These are phyloP conservation scores for Beta vulgaris DNA, from an alignment of 148 eudicot genomes.

Conservation along the genomic window DNA sequence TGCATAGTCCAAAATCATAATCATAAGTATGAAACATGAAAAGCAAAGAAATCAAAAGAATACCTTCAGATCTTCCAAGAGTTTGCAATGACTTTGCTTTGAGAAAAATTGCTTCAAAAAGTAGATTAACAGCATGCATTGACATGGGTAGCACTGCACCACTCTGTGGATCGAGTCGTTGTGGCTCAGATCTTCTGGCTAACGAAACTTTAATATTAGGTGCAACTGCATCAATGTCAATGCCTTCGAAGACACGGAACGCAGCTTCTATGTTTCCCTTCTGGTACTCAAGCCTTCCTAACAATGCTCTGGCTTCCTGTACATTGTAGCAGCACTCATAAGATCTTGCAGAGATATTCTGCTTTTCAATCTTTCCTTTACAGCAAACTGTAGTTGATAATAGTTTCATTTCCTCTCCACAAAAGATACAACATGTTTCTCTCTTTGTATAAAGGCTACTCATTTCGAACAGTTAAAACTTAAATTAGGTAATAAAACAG, in stretches of 20 bases:
- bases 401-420: conserved; percentile 1
- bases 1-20: background rate
- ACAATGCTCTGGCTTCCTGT: conserved; percentile 87
- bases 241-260: conserved; percentile 82
- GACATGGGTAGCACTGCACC: conserved; percentile 62
- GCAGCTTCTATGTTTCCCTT: conserved; percentile 87
- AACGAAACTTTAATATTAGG: conserved; percentile 61
- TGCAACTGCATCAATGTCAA: conserved; percentile 60
- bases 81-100: conserved; percentile 70
- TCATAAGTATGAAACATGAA: background rate
- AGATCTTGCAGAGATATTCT: conserved; percentile 1
- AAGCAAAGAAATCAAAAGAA: conserved; percentile 1
- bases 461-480: background rate
- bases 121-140: conserved; percentile 74
- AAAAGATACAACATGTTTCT: background rate
- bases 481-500: background rate
- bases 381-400: background rate
- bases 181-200: conserved; percentile 45
- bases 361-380: conserved; percentile 4
- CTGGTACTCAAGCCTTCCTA: conserved; percentile 89
- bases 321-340: conserved; percentile 14
- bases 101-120: conserved; percentile 75
- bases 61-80: conserved; percentile 78
- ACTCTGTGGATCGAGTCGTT: conserved; percentile 44
- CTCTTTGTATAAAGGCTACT: background rate